A percentile compares a stretch with the other conserved stretches of the same genome.
Conservation (phyloP, 2,329 filamentous ascomycete genomes). For the Claviceps monticola region DNA sequence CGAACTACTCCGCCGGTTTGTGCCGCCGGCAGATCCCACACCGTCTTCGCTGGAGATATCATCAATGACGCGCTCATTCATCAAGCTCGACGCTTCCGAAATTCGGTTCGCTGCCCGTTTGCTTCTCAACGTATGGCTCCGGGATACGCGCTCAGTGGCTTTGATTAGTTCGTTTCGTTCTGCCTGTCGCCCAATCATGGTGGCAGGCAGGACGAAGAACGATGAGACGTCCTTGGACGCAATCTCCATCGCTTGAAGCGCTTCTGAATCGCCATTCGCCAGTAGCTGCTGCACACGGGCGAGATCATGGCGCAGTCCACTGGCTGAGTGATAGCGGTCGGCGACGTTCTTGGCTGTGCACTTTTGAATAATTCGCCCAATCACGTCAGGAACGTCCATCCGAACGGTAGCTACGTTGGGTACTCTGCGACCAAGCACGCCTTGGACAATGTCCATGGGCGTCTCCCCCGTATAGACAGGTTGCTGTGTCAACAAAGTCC, state of each 20-base stretch:
- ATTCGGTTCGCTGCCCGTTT: slow-evolving; percentile 30
- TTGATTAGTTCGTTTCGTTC: slow-evolving; percentile 58
- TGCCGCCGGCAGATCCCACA: slow-evolving; percentile 41
- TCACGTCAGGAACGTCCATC: slow-evolving; percentile 69
- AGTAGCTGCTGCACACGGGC: slow-evolving; percentile 60
- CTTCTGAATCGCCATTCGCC: slow-evolving; percentile 56
- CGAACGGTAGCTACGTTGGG: slow-evolving; percentile 63
- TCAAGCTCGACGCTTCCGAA: slow-evolving; percentile 41
- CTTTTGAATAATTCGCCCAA: slow-evolving; percentile 74
- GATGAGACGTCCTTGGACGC: slow-evolving; percentile 81
- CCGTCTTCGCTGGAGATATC: slow-evolving; percentile 44
- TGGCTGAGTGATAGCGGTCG: slow-evolving; percentile 81
- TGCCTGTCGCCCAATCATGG: slow-evolving; percentile 65
- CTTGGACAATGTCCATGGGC: slow-evolving; percentile 83
- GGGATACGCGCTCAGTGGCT: slow-evolving; percentile 65
- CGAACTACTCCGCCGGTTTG: slow-evolving; percentile 33
- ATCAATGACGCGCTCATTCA: slow-evolving; percentile 34
- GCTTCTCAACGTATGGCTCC: slow-evolving; percentile 40
- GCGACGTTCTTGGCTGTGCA: slow-evolving; percentile 82
- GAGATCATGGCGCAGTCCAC: slow-evolving; percentile 73
- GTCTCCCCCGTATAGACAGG: slow-evolving; percentile 67
- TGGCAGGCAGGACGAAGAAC: slow-evolving; percentile 73
- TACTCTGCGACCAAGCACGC: slow-evolving; percentile 67
- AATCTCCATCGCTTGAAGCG: slow-evolving; percentile 60
- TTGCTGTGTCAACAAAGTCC: slow-evolving; percentile 67